Evolutionary conservation across 2,329 filamentous ascomycete species (phyloP), one percentile per base, ranked within the genome.

Genomic region (Trichoderma harzianum): DNA sequence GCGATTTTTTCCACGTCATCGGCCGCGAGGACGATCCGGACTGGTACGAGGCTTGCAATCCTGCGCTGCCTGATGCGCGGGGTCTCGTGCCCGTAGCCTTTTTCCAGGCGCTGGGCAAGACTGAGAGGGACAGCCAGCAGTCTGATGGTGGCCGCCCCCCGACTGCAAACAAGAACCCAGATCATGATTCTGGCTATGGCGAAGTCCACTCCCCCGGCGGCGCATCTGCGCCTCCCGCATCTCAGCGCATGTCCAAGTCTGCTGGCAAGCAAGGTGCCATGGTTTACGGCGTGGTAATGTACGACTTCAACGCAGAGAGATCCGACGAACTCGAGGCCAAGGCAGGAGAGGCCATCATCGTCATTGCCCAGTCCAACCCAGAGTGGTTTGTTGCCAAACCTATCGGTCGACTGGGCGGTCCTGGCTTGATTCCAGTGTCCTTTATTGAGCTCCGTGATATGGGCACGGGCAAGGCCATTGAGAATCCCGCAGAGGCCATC

Each of bases 361-460:
- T 99, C 69, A 98, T 98, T 79, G 96, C 96, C 58, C 96, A 98
- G 82, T 98, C 95, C 7, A 98, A 98, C 78, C 94, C 95, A 6
- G 96, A 99, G 82, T 99, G 96, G 96, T 98, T 98, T 79, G 95
- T 99, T 73, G 96, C 96, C 65, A 99, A 99, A 83, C 96, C 96
- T n/a, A 99, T 99, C 80, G 95, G 95, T 74, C 89, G 96, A 75
- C 86, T 99, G n/a, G 96, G 96, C 57, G 96, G 96, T 1, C 96
- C 96, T 1, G 96, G 96, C 53, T 84, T 99, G 77, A 98, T 99
- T 75, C 96, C 96, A 2, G 95, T 98, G 36, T 97, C 95, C 0
- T 98, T 97, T 80, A 93, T 99, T 76, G 94, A 99, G 83, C 95
- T 99, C 76, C 89, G 94, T 80, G 96, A 98, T 81, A 97, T 98